A percentile compares a stretch with the other conserved stretches of the same genome.
These are phyloP conservation scores for Lasiosphaeris hirsuta DNA, from an alignment of 495 filamentous ascomycete species.

Conservation along the genomic window DNA sequence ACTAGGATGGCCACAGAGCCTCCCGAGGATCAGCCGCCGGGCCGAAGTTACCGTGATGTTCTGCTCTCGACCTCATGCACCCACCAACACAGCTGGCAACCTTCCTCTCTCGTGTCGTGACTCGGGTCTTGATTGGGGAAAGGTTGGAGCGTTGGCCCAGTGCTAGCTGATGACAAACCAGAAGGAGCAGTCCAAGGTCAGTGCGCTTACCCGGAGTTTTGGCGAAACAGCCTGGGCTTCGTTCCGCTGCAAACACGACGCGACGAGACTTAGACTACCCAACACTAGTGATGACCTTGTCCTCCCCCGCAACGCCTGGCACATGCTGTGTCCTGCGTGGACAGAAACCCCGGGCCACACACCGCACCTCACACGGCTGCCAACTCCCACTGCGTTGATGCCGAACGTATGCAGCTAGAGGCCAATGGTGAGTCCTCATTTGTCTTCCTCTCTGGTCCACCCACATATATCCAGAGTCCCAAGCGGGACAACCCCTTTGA, in stretches of 20 bases:
- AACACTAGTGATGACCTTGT: neutral
- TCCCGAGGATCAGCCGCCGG: constrained; percentile 2
- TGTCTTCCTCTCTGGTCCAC: neutral
- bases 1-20: neutral
- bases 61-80: neutral
- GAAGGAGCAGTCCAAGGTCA: no score
- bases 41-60: neutral
- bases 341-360: no score
- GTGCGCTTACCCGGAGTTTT: neutral
- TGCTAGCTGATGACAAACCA: neutral
- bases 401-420: neutral
- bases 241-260: neutral
- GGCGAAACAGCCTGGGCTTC: neutral
- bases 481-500: neutral
- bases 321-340: no score
- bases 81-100: neutral
- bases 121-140: neutral
- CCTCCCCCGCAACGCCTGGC: no score
- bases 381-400: no score
- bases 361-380: no score
- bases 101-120: neutral
- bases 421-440: neutral
- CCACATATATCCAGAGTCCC: neutral
- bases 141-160: neutral
- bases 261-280: neutral